A percentile compares a stretch with the other conserved stretches of the same genome.
These are phyloP conservation scores for Trichoderma gracile DNA, from an alignment of 2,329 filamentous ascomycete genomes.

Conservation along the genomic window DNA sequence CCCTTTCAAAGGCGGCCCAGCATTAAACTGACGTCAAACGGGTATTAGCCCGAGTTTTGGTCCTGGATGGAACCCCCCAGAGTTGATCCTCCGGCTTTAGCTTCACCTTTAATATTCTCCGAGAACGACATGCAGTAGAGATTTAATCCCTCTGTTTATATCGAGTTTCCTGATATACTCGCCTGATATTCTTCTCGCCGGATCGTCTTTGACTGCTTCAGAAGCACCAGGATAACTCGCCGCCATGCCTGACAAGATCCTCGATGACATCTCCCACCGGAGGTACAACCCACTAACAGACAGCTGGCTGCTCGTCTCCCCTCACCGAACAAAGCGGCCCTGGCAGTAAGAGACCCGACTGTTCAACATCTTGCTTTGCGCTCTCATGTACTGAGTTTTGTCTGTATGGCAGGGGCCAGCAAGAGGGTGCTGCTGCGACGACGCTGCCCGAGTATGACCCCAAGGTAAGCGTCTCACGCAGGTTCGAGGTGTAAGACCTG, in stretches of 20 bases:
- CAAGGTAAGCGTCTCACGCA: conserved; percentile 46
- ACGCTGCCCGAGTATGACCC: conserved; percentile 80
- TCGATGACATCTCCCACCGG: conserved; percentile 95
- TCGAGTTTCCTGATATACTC: no score
- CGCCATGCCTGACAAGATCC: conserved; percentile 70
- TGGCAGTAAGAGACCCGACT: conserved; percentile 77
- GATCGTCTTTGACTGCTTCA: neutral
- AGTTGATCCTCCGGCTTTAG: conserved; percentile 10
- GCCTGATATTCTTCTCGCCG: neutral
- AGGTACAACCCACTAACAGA: conserved; percentile 90
- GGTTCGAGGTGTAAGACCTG: neutral
- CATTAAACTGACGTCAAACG: conserved; percentile 1
- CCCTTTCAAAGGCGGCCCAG: neutral
- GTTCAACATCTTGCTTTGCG: no score
- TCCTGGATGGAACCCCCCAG: conserved; percentile 4
- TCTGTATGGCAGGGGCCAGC: conserved; percentile 64
- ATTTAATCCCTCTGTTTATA: neutral
- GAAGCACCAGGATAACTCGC: neutral
- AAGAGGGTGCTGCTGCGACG: conserved; percentile 69
- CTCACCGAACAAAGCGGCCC: conserved; percentile 92
- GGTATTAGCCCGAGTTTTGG: conserved; percentile 24
- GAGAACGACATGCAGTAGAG: neutral
- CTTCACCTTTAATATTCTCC: conserved; percentile 14
- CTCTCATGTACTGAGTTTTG: neutral
- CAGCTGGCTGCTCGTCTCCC: conserved; percentile 91